These are phyloP conservation scores for Chytriomyces confervae DNA, from an alignment of 192 early-diverging fungal species.

Conservation along the genomic window DNA sequence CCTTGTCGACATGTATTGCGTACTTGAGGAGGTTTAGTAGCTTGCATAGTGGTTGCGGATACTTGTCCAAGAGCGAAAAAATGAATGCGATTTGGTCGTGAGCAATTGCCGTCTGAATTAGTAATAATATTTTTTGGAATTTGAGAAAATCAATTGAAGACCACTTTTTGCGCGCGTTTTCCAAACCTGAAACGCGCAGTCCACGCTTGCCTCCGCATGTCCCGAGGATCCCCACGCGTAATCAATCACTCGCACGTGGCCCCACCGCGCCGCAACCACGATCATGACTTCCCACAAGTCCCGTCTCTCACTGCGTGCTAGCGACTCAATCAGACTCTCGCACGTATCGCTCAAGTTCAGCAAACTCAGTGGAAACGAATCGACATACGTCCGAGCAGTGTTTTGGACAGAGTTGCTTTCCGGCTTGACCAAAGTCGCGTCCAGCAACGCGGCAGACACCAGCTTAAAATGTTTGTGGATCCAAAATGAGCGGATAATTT, in stretches of 20 bases:
- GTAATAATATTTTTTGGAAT: background rate
- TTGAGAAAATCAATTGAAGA: background rate
- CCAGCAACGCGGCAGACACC: background rate
- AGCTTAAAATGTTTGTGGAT: conserved; percentile 6
- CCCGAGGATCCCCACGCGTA: background rate
- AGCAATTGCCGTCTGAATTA: background rate
- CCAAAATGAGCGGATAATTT: background rate
- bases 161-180: background rate
- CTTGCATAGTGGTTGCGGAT: background rate
- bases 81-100: conserved; percentile 4
- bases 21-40: background rate
- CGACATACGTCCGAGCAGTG: background rate
- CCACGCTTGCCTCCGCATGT: background rate
- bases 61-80: background rate
- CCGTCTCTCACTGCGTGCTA: background rate
- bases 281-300: conserved; percentile 28
- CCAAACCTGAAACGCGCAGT: background rate
- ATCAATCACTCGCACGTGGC: background rate
- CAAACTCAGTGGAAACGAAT: conserved; percentile 21
- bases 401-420: background rate
- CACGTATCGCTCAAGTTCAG: background rate
- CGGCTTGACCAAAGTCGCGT: background rate
- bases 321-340: background rate
- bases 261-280: conserved; percentile 15
- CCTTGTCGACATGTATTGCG: conserved; percentile 4